Base-by-base conservation (phyloP, 2,329 filamentous ascomycete species). In the Grosmannia serpens region DNA sequence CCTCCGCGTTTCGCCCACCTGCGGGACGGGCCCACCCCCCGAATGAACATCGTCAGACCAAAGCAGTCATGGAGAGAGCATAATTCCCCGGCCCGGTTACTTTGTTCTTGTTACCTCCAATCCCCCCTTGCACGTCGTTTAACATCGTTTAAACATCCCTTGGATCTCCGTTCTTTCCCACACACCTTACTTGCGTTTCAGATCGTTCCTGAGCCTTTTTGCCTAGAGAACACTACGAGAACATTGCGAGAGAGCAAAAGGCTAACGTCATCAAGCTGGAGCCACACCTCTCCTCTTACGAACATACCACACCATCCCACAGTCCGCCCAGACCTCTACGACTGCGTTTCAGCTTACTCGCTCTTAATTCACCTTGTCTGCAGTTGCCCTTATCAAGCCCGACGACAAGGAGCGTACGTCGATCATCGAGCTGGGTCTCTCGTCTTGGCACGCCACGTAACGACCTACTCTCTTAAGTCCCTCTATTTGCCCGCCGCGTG, bases 1-100 rank as follows among this genome's bases (percentile, higher is more conserved):
- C 60, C 59, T 63, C 59, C 62, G 62, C 62, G 62, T 63, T 63
- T 63, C 60, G 61, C 58, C 58, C 52, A 51, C 52, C 33, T 13
- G 58, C 62, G 60, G 62, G 52, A 63, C 58, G 35, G 50, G 53
- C 52, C 57, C 57, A 58, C 57, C n/a, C 27, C 29, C 44, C 31
- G 33, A 44, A 50, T 22, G 24, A 27, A 8, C 53, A 47, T 56
- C 31, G 38, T 17, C 53, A 51, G n/a, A 53, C 33, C 51, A 22
- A 26, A 44, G 47, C 46, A 41, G 20, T 22, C n/a, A 49, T 17
- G 26, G 47, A 4, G 47, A 4, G 7, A 20, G 52, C 52, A 44
- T 26, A 20, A 15, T 24, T 41, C 17, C 31, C 3, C n/a, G 33
- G 22, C 24, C 33, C n/a, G 17, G 22, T 15, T 15, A 17, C 33